phyloP scores from a whole-genome alignment of 2,329 filamentous ascomycete species.

The Fusarium cyanostomum region DNA sequence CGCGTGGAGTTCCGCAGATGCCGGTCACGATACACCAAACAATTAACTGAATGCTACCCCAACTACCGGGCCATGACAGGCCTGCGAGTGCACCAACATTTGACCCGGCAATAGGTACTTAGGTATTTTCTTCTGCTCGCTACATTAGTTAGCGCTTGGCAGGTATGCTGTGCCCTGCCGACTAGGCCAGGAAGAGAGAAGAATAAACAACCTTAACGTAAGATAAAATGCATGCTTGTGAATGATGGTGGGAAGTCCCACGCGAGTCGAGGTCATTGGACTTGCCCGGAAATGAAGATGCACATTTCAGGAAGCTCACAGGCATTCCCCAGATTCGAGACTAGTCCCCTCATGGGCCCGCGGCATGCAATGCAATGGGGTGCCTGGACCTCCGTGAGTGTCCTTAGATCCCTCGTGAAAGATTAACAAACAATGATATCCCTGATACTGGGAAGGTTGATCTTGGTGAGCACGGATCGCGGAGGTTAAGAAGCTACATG shows the following conservation, averaged over 20 bases:
- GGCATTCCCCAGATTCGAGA: slow-evolving; percentile 5
- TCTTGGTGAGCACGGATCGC: slow-evolving; percentile 6
- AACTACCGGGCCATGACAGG: too few species aligned
- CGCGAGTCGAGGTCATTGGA: slow-evolving; percentile 31
- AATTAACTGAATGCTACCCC: too few species aligned
- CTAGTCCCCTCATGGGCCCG: slow-evolving; percentile 1
- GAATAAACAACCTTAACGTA: too few species aligned
- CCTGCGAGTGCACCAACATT: neutral
- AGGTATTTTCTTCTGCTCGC: too few species aligned
- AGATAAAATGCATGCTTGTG: slow-evolving; percentile 17
- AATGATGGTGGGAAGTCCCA: slow-evolving; percentile 7
- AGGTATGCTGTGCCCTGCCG: neutral
- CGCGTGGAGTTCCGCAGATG: neutral
- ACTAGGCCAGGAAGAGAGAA: slow-evolving; percentile 2
- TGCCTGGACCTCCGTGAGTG: neutral
- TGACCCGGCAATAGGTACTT: neutral
- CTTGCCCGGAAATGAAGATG: slow-evolving; percentile 35
- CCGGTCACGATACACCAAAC: neutral
- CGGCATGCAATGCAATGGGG: slow-evolving; percentile 1
- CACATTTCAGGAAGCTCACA: slow-evolving; percentile 4
- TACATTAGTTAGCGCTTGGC: neutral
- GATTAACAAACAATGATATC: neutral
- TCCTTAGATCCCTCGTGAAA: neutral
- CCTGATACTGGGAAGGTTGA: neutral
- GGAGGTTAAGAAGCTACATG: slow-evolving; percentile 12